These are phyloP conservation scores for Cutaneotrichosporon sp. DNA, from an alignment of 1,284 basidiomycete species.

Conservation along the genomic window DNA sequence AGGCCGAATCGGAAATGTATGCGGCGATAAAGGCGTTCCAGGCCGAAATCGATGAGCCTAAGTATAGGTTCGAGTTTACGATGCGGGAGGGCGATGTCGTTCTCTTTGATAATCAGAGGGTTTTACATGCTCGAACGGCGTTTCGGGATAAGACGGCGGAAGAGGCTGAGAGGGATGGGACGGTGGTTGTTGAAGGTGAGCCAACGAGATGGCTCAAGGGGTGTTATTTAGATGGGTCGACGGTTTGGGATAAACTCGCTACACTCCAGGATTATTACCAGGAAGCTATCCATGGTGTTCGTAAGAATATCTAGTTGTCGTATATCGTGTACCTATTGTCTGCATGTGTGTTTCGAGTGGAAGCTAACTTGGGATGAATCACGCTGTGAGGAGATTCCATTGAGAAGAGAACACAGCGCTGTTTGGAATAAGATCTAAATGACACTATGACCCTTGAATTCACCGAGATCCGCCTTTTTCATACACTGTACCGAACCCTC, in stretches of 20 bases:
- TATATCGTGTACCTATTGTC: not conserved
- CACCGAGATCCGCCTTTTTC: too few species aligned
- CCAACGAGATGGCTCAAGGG: conserved; percentile 78
- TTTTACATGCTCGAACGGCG: conserved; percentile 81
- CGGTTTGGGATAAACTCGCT: conserved; percentile 61
- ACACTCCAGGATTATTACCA: conserved; percentile 22
- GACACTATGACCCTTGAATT: too few species aligned
- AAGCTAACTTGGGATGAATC: too few species aligned
- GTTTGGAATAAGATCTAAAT: too few species aligned
- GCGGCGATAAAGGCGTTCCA: conserved; percentile 67
- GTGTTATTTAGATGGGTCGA: conserved; percentile 79
- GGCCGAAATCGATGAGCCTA: conserved; percentile 60
- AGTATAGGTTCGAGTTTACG: conserved; percentile 65
- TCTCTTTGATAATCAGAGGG: conserved; percentile 89
- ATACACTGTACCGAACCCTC: too few species aligned
- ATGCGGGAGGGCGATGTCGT: conserved; percentile 83
- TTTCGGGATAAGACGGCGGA: conserved; percentile 60
- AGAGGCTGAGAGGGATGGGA: conserved; percentile 32
- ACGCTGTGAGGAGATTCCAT: too few species aligned
- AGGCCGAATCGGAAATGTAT: conserved; percentile 59
- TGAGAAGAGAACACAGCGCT: too few species aligned
- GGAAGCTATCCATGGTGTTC: not conserved
- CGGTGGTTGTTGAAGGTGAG: conserved; percentile 54
- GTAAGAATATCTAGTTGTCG: not conserved
- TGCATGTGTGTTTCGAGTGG: not conserved